Evolutionary conservation across 2,329 filamentous ascomycete genomes (phyloP).

Genomic region (Botrytis byssoidea): DNA sequence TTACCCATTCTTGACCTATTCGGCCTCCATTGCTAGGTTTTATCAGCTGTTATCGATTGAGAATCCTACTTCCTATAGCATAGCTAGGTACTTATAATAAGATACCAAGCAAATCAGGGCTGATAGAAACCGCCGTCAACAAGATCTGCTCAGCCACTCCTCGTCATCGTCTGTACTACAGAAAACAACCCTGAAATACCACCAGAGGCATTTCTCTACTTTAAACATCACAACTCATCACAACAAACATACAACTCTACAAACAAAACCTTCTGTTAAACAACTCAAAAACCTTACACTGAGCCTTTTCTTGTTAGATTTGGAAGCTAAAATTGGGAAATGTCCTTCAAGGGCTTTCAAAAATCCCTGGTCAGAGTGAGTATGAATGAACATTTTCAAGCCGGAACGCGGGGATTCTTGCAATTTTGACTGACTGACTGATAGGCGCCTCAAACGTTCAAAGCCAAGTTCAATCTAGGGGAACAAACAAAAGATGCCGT

Average conservation of each 20-base stretch:
- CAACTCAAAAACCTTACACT: neutral
- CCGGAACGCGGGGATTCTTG: constrained; percentile 30
- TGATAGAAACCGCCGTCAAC: neutral
- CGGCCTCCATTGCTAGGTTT: neutral
- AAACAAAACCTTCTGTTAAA: neutral
- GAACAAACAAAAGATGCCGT: constrained; percentile 93
- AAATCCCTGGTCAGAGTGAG: constrained; percentile 84
- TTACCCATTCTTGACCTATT: neutral
- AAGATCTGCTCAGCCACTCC: constrained; percentile 33
- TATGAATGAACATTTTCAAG: constrained; percentile 18
- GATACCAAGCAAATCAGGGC: constrained; percentile 21
- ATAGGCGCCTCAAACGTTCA: constrained; percentile 86
- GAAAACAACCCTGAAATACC: constrained; percentile 18
- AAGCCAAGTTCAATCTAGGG: constrained; percentile 89
- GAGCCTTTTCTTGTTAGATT: neutral
- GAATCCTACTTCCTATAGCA: neutral
- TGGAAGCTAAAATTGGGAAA: constrained; percentile 42
- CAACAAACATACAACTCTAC: neutral
- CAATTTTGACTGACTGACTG: constrained; percentile 27
- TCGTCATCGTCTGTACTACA: constrained; percentile 32
- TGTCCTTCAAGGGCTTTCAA: constrained; percentile 97
- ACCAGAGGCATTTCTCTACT: constrained; percentile 6
- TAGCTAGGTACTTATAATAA: neutral
- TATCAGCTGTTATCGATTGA: neutral
- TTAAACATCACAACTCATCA: neutral